Conservation (phyloP, 2,329 filamentous ascomycete genomes). For the Phoma herbarum region DNA sequence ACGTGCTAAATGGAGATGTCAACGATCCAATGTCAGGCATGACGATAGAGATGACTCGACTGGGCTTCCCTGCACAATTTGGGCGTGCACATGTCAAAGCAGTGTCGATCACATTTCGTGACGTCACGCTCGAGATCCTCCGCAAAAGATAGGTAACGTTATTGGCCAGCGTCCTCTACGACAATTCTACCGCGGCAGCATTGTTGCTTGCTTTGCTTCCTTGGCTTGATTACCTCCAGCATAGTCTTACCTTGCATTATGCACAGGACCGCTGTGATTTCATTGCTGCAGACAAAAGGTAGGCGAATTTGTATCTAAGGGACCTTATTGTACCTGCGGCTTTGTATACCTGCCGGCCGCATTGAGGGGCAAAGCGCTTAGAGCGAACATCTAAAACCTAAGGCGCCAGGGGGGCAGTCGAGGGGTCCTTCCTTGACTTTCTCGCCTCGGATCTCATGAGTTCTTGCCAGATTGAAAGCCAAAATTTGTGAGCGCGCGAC, state of each 20-base stretch:
- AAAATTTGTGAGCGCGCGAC: too few relatives aligned
- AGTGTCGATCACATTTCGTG: neutral
- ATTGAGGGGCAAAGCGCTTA: too few relatives aligned
- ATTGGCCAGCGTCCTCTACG: constrained; percentile 7
- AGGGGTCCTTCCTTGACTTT: too few relatives aligned
- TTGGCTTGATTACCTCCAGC: constrained; percentile 1
- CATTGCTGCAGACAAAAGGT: too few relatives aligned
- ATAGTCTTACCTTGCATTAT: constrained; percentile 6
- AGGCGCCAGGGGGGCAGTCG: too few relatives aligned
- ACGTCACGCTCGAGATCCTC: constrained; percentile 2
- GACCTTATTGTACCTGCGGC: too few relatives aligned
- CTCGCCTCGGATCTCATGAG: too few relatives aligned
- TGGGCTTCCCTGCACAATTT: neutral
- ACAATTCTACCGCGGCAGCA: constrained; percentile 4
- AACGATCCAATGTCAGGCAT: neutral
- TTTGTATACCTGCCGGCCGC: too few relatives aligned
- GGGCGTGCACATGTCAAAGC: constrained; percentile 6
- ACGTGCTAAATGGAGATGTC: neutral
- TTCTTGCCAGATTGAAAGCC: too few relatives aligned
- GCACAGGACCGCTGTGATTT: too few relatives aligned
- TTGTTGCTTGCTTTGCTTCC: neutral
- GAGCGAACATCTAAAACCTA: too few relatives aligned
- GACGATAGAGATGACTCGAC: neutral
- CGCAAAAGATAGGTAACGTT: constrained; percentile 8
- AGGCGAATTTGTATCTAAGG: too few relatives aligned